Base-by-base conservation (phyloP, 148 eudicot genomes). In the Arctostaphylos glauca region DNA sequence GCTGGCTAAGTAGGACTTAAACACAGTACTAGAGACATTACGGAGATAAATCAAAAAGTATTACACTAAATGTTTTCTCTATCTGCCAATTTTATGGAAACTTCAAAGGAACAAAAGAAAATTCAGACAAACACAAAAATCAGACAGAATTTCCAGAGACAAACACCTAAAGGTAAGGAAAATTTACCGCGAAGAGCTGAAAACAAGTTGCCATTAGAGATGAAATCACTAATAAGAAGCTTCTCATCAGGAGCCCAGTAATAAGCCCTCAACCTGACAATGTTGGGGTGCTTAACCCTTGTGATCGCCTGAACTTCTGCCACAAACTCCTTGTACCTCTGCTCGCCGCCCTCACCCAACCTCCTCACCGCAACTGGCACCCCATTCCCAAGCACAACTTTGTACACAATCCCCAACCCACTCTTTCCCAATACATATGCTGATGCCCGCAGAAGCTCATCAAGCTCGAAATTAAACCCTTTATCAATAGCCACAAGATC, bases 161-260 rank as follows among this genome's bases (percentile, higher is more conserved):
- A 66, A 12, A 66, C 71, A 64, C 41, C 2, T 15, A 25, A 43
- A 66, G 41, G 31, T 14, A 78, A 44, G 76, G 67, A 25, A 48
- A 80, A 81, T 88, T 72, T 80, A 96, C 99, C 99, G 23, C 90
- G 87, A 60, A 96, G 93, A 85, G 94, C 98, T 84, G 91, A 85
- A 77, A 93, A 93, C 89, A 96, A 90, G 86, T 90, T 96, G 82
- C 99, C 99, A 85, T 96, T 96, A 31, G 96, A 93, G 83, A 96
- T 89, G 85, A 93, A 96, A 86, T 96, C 99, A 76, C 97, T 94
- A 70, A 96, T 93, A 73, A 96, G 94, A 78, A 96, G 90, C 88
- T 94, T 96, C 81, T 96, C 99, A 86, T 96, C 99, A 70, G 97
- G 95, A 86, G 99, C 99, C 99, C 99, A 94, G 73, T 96, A 96